phyloP scores from a whole-genome alignment of 1,284 basidiomycete species.

The Naganishia sp. region DNA sequence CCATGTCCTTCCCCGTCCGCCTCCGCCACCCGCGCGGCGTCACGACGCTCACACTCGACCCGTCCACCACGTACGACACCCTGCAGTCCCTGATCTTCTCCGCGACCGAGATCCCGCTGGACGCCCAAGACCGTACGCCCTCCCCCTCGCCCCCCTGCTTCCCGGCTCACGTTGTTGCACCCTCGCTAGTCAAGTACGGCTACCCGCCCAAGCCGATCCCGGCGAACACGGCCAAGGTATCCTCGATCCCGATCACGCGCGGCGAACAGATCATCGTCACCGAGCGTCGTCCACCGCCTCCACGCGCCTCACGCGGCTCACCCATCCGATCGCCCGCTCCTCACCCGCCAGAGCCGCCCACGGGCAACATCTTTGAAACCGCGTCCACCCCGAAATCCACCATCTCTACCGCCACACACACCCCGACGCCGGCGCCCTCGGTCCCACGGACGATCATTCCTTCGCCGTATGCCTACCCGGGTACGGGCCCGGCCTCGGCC shows the following conservation, averaged over 20 bases:
- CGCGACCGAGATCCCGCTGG: conserved; percentile 69
- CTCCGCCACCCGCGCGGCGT: conserved; percentile 77
- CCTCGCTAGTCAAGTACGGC: conserved; percentile 70
- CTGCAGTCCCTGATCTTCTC: conserved; percentile 70
- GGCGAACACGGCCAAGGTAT: conserved; percentile 62
- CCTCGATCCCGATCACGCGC: conserved; percentile 69
- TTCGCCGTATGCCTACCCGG: conserved; percentile 7
- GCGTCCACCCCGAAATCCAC: conserved; percentile 19
- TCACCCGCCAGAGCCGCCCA: background rate
- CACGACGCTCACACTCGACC: conserved; percentile 68
- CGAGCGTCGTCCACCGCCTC: conserved; percentile 48
- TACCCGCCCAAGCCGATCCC: conserved; percentile 76
- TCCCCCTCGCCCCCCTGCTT: conserved; percentile 1
- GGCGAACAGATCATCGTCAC: conserved; percentile 83
- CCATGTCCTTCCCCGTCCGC: conserved; percentile 57
- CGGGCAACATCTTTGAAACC: conserved; percentile 11
- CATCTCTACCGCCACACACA: conserved; percentile 16
- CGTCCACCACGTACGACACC: conserved; percentile 62
- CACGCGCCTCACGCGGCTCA: conserved; percentile 61
- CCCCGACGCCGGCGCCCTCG: conserved; percentile 20
- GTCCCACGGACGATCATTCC: conserved; percentile 18
- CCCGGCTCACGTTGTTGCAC: background rate
- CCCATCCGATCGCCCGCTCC: conserved; percentile 61
- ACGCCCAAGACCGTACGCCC: conserved; percentile 71
- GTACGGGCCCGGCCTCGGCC: conserved; percentile 12